Percentiles rank a stretch among this genome's conserved stretches.
Conservation (phyloP, 2,329 filamentous ascomycete genomes). For the Metarhizium rileyi region DNA sequence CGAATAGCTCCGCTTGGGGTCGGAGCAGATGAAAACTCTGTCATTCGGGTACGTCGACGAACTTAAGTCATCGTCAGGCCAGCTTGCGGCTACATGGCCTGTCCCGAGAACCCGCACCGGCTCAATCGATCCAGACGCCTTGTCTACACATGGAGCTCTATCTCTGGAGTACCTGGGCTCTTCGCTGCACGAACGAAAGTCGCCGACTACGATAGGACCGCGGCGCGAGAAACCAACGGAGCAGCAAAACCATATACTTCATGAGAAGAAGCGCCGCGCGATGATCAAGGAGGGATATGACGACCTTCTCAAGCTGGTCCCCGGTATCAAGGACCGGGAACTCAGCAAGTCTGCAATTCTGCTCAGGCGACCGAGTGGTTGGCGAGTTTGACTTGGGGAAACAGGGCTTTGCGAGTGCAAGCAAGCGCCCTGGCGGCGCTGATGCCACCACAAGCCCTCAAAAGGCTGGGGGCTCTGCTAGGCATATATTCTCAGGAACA, state of each 20-base stretch:
- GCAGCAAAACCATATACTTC: slow-evolving; percentile 5
- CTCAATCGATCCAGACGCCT: neutral
- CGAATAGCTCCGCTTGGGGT: neutral
- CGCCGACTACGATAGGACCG: neutral
- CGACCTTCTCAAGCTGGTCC: neutral
- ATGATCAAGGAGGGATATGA: slow-evolving; percentile 4
- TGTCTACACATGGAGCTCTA: neutral
- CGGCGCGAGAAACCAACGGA: neutral
- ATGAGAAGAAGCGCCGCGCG: slow-evolving; percentile 3
- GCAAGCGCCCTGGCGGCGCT: neutral
- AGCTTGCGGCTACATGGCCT: neutral
- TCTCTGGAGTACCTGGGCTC: neutral
- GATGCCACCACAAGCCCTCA: no score
- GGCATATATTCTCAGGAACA: no score
- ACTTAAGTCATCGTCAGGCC: no score
- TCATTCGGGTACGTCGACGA: no score
- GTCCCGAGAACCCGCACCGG: neutral
- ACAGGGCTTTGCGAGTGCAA: neutral
- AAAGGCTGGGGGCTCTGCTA: no score
- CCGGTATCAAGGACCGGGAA: neutral
- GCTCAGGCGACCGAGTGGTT: slow-evolving; percentile 2
- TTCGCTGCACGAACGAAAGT: neutral
- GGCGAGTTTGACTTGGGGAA: neutral
- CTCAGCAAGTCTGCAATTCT: slow-evolving; percentile 4
- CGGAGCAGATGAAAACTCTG: no score